A percentile compares a stretch with the other conserved stretches of the same genome.
Conservation (phyloP, 2,329 filamentous ascomycete species). For the Aspergillus costaricaensis region DNA sequence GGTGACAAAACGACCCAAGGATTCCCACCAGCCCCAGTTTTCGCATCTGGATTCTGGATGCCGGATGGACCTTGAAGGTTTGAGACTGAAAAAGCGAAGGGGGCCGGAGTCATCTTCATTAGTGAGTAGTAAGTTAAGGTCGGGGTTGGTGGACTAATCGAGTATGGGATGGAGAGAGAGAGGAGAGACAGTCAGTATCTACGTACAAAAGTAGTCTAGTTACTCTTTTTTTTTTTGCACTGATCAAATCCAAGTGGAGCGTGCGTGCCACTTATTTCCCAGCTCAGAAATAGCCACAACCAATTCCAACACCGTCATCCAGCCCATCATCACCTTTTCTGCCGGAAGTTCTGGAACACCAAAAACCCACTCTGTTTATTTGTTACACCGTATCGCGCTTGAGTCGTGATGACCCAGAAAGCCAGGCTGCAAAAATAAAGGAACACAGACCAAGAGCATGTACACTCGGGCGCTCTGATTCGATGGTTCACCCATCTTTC, state of each 20-base stretch:
- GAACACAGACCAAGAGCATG: neutral
- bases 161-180: neutral
- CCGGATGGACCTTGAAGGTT: constrained; percentile 7
- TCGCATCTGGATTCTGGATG: constrained; percentile 4
- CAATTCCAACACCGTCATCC: too few species aligned
- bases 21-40: constrained; percentile 14
- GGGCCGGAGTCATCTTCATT: constrained; percentile 1
- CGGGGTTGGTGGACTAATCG: neutral
- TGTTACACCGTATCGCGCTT: constrained; percentile 14
- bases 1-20: constrained; percentile 19
- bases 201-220: too few species aligned
- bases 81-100: neutral
- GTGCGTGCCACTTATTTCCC: constrained; percentile 1
- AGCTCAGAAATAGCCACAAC: constrained; percentile 4
- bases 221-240: neutral
- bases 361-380: constrained; percentile 8
- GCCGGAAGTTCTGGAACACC: constrained; percentile 19
- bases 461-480: neutral
- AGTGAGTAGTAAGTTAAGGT: neutral
- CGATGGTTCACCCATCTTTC: neutral
- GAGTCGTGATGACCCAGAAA: constrained; percentile 12
- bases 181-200: neutral
- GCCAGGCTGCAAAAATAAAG: constrained; percentile 6
- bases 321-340: constrained; percentile 1
- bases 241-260: neutral